Conservation (phyloP, 257 asterid species). For the Plantago ovata region DNA sequence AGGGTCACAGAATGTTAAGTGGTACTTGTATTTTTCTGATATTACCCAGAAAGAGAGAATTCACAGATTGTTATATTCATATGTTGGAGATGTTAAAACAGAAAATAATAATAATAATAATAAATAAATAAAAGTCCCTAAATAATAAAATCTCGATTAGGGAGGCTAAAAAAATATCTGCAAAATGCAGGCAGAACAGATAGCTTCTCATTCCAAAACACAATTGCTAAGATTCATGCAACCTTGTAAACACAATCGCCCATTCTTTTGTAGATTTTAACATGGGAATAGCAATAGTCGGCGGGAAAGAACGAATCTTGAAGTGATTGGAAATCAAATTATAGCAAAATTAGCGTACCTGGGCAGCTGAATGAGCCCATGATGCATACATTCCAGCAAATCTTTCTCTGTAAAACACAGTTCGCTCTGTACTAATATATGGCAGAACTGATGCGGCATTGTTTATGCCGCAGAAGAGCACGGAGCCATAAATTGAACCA, state of each 20-base stretch:
- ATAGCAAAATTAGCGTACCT: conserved; percentile 22
- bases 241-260: not conserved
- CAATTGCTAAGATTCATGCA: not conserved
- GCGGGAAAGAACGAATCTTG: not conserved
- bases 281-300: not conserved
- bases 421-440: conserved; percentile 34
- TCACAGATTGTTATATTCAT: too few relatives aligned
- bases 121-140: too few relatives aligned
- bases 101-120: too few relatives aligned
- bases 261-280: not conserved
- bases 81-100: too few relatives aligned
- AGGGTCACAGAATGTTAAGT: too few relatives aligned
- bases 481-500: conserved; percentile 30
- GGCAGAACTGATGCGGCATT: conserved; percentile 32
- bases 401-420: conserved; percentile 39
- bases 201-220: not conserved
- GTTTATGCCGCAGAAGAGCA: conserved; percentile 34
- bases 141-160: not conserved
- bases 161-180: not conserved
- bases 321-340: not conserved
- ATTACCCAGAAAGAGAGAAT: too few relatives aligned
- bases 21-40: too few relatives aligned
- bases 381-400: conserved; percentile 47
- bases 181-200: not conserved
- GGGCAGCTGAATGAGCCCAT: conserved; percentile 44